Conservation (phyloP, 768 basidiomycete species). For the Galerina marginata region DNA sequence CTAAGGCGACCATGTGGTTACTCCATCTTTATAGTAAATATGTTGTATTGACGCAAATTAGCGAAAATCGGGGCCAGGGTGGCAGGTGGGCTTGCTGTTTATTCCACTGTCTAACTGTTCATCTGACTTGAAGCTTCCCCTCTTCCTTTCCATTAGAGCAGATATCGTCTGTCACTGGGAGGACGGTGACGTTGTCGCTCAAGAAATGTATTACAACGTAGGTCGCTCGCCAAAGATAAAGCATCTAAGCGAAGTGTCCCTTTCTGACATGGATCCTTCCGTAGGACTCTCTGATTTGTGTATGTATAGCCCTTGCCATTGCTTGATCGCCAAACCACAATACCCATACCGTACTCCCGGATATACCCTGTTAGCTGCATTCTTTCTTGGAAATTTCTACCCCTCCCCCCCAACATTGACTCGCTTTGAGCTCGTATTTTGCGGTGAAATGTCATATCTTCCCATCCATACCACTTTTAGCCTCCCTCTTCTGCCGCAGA, state of each 20-base stretch:
- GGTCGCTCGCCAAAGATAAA: slow-evolving; percentile 32
- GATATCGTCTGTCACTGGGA: slow-evolving; percentile 90
- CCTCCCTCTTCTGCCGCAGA: slow-evolving; percentile 34
- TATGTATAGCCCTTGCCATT: slow-evolving; percentile 56
- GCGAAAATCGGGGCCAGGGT: slow-evolving; percentile 84
- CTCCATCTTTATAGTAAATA: slow-evolving; percentile 65
- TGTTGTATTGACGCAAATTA: slow-evolving; percentile 83
- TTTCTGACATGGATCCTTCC: slow-evolving; percentile 16
- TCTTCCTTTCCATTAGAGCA: slow-evolving; percentile 50
- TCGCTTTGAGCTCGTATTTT: background rate
- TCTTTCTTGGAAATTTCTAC: slow-evolving; percentile 27
- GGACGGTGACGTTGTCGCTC: slow-evolving; percentile 76
- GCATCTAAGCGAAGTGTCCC: slow-evolving; percentile 15
- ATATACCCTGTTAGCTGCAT: slow-evolving; percentile 16
- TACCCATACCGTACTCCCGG: slow-evolving; percentile 18
- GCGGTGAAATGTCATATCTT: slow-evolving; percentile 12
- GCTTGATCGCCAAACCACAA: slow-evolving; percentile 33
- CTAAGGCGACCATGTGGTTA: slow-evolving; percentile 1
- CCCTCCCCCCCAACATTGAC: slow-evolving; percentile 1
- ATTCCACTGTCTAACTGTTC: slow-evolving; percentile 4
- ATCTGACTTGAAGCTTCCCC: slow-evolving; percentile 18
- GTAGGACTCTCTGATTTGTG: slow-evolving; percentile 69
- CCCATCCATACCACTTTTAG: slow-evolving; percentile 6
- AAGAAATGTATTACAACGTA: slow-evolving; percentile 83
- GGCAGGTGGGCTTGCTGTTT: slow-evolving; percentile 63